Conservation (phyloP, 1,139 yeast species). For the Debaryomyces singareniensis region DNA sequence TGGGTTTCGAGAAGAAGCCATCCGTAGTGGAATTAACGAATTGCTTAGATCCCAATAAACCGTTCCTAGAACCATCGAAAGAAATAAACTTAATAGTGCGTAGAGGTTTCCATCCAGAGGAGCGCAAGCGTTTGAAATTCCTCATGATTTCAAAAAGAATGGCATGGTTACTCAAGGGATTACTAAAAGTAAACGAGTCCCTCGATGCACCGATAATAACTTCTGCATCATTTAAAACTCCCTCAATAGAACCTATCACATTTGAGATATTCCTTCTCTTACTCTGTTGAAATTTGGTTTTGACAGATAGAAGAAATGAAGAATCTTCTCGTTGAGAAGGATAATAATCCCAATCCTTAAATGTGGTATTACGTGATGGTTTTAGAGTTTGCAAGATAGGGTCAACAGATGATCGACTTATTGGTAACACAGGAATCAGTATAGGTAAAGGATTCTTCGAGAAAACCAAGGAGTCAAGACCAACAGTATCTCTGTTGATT, state of each 20-base stretch:
- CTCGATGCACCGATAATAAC: conserved; percentile 38
- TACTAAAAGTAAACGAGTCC: conserved; percentile 32
- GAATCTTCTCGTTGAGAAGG: conserved; percentile 12
- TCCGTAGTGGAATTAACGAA: conserved; percentile 15
- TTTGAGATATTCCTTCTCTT: conserved; percentile 21
- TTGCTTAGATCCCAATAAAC: conserved; percentile 26
- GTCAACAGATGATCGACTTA: conserved; percentile 22
- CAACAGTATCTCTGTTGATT: conserved; percentile 19
- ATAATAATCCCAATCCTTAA: conserved; percentile 21
- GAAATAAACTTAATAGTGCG: conserved; percentile 37
- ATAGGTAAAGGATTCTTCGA: conserved; percentile 7
- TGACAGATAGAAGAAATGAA: conserved; percentile 14
- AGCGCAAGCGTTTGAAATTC: conserved; percentile 25
- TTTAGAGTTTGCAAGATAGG: conserved; percentile 28
- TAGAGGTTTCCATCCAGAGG: conserved; percentile 40
- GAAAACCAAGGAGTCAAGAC: conserved; percentile 1
- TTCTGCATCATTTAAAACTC: conserved; percentile 37
- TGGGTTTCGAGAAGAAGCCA: conserved; percentile 13
- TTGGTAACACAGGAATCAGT: conserved; percentile 28
- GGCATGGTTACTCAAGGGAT: conserved; percentile 38
- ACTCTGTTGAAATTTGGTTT: conserved; percentile 11
- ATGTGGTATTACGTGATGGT: conserved; percentile 5
- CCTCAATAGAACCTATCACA: conserved; percentile 30
- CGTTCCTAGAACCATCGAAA: conserved; percentile 37
- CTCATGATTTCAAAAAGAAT: conserved; percentile 36